phyloP scores from a whole-genome alignment of 2,329 filamentous ascomycete genomes.

The Exophiala calicioides region DNA sequence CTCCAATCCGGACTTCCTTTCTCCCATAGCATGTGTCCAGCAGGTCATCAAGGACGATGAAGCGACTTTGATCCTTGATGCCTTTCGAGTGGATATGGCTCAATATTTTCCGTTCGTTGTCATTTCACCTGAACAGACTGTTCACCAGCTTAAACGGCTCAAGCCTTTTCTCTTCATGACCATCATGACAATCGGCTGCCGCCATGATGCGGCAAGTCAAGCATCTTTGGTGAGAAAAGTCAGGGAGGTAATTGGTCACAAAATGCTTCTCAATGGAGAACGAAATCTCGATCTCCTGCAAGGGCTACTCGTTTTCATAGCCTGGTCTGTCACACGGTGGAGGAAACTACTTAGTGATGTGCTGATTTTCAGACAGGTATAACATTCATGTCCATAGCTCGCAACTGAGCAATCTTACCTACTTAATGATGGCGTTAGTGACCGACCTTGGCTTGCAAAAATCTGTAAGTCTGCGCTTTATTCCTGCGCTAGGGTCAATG shows the following conservation, averaged over 20 bases:
- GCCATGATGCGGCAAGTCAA: neutral
- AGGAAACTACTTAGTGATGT: too few species aligned
- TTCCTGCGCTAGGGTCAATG: too few species aligned
- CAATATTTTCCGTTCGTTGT: constrained; percentile 2
- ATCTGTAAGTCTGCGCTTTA: too few species aligned
- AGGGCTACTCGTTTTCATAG: neutral
- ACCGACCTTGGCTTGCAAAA: too few species aligned
- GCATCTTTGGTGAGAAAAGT: neutral
- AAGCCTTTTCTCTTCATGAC: constrained; percentile 1
- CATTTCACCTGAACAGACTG: neutral
- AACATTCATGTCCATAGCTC: too few species aligned
- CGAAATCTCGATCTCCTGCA: neutral
- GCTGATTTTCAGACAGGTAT: too few species aligned
- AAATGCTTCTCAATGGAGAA: neutral
- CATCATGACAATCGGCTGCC: neutral
- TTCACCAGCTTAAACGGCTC: neutral
- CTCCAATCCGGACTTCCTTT: neutral
- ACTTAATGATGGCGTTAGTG: too few species aligned
- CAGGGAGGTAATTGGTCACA: neutral
- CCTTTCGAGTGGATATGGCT: constrained; percentile 1
- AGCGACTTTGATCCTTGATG: neutral
- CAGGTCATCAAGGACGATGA: constrained; percentile 4
- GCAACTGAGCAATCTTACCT: too few species aligned
- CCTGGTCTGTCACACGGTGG: too few species aligned
- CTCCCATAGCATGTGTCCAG: neutral